These are phyloP conservation scores for Cystoderma amianthinum DNA, from an alignment of 768 basidiomycete species.

Conservation along the genomic window DNA sequence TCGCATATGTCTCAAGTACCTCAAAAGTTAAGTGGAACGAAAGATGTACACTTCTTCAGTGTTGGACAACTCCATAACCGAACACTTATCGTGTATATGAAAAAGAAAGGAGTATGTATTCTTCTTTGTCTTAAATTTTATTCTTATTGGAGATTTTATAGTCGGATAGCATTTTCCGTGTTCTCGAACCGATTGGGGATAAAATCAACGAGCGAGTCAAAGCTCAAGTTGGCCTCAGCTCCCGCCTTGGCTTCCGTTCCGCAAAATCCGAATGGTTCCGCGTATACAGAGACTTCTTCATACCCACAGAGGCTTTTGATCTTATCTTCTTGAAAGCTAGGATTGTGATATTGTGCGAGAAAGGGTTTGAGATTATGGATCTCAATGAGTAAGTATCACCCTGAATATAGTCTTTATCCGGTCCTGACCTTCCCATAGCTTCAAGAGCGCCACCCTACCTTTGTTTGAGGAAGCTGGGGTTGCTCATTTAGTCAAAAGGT, in stretches of 20 bases:
- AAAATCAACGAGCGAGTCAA: constrained; percentile 77
- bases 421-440: constrained; percentile 32
- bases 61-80: constrained; percentile 84
- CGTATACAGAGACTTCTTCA: constrained; percentile 88
- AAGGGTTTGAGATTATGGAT: constrained; percentile 98
- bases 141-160: constrained; percentile 9
- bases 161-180: constrained; percentile 91
- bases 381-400: constrained; percentile 65
- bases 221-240: constrained; percentile 62
- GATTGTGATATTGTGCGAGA: constrained; percentile 88
- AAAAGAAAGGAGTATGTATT: constrained; percentile 70
- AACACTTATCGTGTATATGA: constrained; percentile 92
- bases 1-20: constrained; percentile 76
- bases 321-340: constrained; percentile 90
- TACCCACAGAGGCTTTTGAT: constrained; percentile 87
- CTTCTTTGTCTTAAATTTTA: neutral
- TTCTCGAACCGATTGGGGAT: constrained; percentile 92
- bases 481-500: constrained; percentile 72
- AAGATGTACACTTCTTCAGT: constrained; percentile 94
- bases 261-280: constrained; percentile 93
- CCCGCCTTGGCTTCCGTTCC: constrained; percentile 70
- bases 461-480: constrained; percentile 64
- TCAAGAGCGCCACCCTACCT: constrained; percentile 87
- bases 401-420: neutral
- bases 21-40: constrained; percentile 84